Conservation (phyloP, 1,284 basidiomycete genomes). For the Trichosporon sp. region DNA sequence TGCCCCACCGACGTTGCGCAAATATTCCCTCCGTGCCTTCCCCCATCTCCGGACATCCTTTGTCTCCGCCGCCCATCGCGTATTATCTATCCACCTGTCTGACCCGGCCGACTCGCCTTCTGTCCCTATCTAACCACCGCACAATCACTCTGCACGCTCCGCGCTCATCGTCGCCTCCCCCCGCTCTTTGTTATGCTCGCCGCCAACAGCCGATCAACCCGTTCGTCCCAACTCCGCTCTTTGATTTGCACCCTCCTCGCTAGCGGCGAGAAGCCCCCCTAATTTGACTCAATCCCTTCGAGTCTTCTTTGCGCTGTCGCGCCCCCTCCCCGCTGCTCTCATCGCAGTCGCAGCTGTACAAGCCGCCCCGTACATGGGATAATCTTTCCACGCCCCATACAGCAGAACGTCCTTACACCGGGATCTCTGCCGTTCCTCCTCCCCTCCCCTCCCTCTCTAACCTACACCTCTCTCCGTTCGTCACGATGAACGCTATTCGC, state of each 20-base stretch:
- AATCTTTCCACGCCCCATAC: slow-evolving; percentile 9
- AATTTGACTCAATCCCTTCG: slow-evolving; percentile 32
- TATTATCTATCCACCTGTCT: neutral
- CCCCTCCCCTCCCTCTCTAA: neutral
- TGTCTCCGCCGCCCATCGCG: neutral
- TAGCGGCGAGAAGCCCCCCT: slow-evolving; percentile 47
- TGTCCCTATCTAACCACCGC: neutral
- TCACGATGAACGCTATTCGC: slow-evolving; percentile 48
- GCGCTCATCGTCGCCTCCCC: neutral
- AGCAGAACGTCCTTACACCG: neutral
- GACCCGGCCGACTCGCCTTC: neutral
- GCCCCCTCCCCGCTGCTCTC: slow-evolving; percentile 10
- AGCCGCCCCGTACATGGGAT: slow-evolving; percentile 25
- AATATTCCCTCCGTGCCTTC: neutral
- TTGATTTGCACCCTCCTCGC: slow-evolving; percentile 44
- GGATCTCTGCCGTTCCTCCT: slow-evolving; percentile 4
- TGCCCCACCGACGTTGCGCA: neutral
- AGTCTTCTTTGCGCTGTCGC: slow-evolving; percentile 2
- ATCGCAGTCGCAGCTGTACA: slow-evolving; percentile 8
- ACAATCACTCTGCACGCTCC: neutral
- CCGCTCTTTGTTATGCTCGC: neutral
- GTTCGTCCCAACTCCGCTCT: slow-evolving; percentile 40
- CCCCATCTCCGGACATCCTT: neutral
- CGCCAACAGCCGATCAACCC: slow-evolving; percentile 33
- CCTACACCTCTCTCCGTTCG: neutral